Evolutionary conservation across 805 yeast species (phyloP), one percentile per base, ranked within the genome.

Genomic region (Pichia eremophila): DNA sequence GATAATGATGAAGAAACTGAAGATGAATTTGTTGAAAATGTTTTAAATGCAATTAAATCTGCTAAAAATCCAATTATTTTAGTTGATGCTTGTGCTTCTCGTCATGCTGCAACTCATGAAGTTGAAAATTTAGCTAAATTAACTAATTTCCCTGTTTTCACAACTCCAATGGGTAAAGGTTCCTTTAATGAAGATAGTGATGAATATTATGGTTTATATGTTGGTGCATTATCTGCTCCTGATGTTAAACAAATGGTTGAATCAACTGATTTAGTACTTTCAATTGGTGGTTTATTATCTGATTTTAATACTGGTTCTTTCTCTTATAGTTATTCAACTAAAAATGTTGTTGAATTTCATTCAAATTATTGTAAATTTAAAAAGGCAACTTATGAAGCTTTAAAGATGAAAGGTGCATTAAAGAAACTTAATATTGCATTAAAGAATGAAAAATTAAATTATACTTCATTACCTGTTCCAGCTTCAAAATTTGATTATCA

Each of bases 231-330:
- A 57, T 82, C 95, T 18, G 68, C 70, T 49, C 87, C 87, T 51
- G 84, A 74, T 53, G 87, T 84, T 46, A 79, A 80, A 63, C 79
- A 76, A 53, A 76, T 81, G 37, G 89, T 84, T 48, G 91, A 85
- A 66, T 63, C 75, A 40, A 74, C 90, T 40, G 95, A 86, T 68
- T 73, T 85, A 65, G 74, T 86, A 48, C 65, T 86, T 51, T 81
- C 91, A 34, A 75, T 85, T 57, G 95, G 95, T 66, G 90, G 89
- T 45, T 70, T 86, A 63, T 71, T 86, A 61, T 85, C 93, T 45
- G 95, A 86, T 68, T 87, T 83, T 79, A 86, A 86, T 75, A 86
- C 95, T 44, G 95, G 95, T 63, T 83, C 95, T 19, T 83, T 83
- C 73, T 79, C 88, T 36, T 83, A 83, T 70, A 75, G 82, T 48